Evolutionary conservation across 176 grass and related monocot genomes (phyloP), one percentile per base, ranked within the genome.

Genomic region (Thalia dealbata): DNA sequence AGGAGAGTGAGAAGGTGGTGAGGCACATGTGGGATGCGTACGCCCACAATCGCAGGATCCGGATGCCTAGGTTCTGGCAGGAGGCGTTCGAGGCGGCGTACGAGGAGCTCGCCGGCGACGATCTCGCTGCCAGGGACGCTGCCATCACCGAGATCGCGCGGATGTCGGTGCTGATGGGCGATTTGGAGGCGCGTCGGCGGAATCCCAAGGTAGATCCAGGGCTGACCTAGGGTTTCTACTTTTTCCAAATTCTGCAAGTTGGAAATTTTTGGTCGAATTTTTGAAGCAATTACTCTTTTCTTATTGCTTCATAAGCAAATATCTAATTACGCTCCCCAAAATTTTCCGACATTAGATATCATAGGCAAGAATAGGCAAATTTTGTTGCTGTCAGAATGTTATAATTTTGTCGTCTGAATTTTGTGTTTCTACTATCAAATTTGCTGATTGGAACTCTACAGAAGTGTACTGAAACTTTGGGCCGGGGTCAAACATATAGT

Each of bases 51-150:
- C 80, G 88, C 64, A 69, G 84, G 6, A 78, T 82, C 52, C 79
- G 80, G 69, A 81, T 97, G 78, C 87, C 89, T 5, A 63, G 67
- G 26, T 97, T 97, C 82, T 97, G 89, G 89, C 93, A 97, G 79
- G 81, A 97, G 73, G 89, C 87, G 38, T 97, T 97, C n/a, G 85
- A 97, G 80, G 93, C 93, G 30, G 89, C 90, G 11, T 97, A 90
- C 50, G 89, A 97, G 78, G 89, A 97, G 76, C 84, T 97, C 73
- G 84, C 87, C 77, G 82, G 89, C 75, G 89, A 97, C 81, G 93
- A 97, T 64, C 80, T 28, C 0, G 76, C 62, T 26, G 73, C 82
- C 52, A 81, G 24, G 54, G 89, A 88, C 50, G 76, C n/a, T 2
- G 89, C 93, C 21, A 60, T 97, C 52, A 84, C 89, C 50, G 89